phyloP scores from a whole-genome alignment of 805 yeast genomes.

The Kazachstania bromeliacearum region DNA sequence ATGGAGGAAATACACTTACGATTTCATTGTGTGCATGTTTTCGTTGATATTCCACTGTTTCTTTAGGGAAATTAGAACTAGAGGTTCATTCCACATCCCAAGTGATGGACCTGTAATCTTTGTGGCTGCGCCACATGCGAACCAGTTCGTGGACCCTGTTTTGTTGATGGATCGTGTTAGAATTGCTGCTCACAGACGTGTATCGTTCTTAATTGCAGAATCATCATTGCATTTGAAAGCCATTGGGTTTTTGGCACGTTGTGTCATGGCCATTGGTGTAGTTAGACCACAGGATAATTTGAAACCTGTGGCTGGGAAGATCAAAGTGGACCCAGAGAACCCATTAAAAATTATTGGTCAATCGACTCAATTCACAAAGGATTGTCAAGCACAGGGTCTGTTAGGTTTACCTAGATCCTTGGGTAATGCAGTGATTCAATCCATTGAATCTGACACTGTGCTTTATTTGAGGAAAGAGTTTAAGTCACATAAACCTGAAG shows the following conservation, averaged over 20 bases:
- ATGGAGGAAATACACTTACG: slow-evolving; percentile 37
- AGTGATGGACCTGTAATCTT: slow-evolving; percentile 76
- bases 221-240: slow-evolving; percentile 54
- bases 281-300: slow-evolving; percentile 86
- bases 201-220: slow-evolving; percentile 66
- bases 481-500: slow-evolving; percentile 38
- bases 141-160: slow-evolving; percentile 75
- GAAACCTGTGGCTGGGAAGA: slow-evolving; percentile 54
- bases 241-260: slow-evolving; percentile 67
- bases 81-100: slow-evolving; percentile 74
- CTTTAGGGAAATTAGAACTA: slow-evolving; percentile 78
- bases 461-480: slow-evolving; percentile 62
- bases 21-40: slow-evolving; percentile 43
- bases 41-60: slow-evolving; percentile 50
- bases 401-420: slow-evolving; percentile 67
- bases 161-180: slow-evolving; percentile 47
- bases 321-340: slow-evolving; percentile 44
- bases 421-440: slow-evolving; percentile 65
- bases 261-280: slow-evolving; percentile 82
- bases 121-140: slow-evolving; percentile 97
- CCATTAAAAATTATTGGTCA: slow-evolving; percentile 51
- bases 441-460: slow-evolving; percentile 64
- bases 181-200: slow-evolving; percentile 51
- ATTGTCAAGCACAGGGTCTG: slow-evolving; percentile 57
- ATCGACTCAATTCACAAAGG: slow-evolving; percentile 43